These are phyloP conservation scores for Melampsora larici-populina DNA, from an alignment of 1,284 basidiomycete genomes.

Conservation along the genomic window DNA sequence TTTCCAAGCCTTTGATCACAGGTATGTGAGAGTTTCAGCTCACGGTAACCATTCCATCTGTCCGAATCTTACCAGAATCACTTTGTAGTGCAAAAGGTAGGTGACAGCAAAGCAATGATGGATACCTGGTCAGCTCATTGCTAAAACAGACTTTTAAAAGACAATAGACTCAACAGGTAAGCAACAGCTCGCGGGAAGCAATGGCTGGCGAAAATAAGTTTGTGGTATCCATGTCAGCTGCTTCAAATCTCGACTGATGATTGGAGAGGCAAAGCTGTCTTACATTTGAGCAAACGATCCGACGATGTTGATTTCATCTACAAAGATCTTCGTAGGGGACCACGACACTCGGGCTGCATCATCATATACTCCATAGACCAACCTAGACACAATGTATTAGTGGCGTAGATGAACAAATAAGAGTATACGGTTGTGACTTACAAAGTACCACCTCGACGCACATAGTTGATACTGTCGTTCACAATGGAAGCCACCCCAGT, in stretches of 20 bases:
- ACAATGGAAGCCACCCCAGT: slow-evolving; percentile 77
- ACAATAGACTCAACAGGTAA: slow-evolving; percentile 59
- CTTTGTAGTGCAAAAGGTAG: not conserved
- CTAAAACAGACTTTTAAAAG: not conserved
- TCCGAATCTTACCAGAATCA: slow-evolving; percentile 73
- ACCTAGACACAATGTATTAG: slow-evolving; percentile 59
- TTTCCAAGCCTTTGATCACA: not conserved
- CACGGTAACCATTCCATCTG: slow-evolving; percentile 68
- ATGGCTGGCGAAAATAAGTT: slow-evolving; percentile 56
- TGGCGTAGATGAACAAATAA: slow-evolving; percentile 4
- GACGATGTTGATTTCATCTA: slow-evolving; percentile 72
- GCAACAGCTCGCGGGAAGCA: slow-evolving; percentile 83
- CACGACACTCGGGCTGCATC: slow-evolving; percentile 73
- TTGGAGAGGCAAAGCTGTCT: slow-evolving; percentile 63
- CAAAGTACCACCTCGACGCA: slow-evolving; percentile 62
- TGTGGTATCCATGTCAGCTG: slow-evolving; percentile 55
- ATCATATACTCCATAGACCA: slow-evolving; percentile 64
- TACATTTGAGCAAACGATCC: slow-evolving; percentile 40
- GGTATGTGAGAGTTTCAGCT: not conserved
- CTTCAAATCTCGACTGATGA: slow-evolving; percentile 65
- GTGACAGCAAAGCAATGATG: not conserved
- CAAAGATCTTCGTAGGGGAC: slow-evolving; percentile 78
- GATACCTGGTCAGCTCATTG: not conserved
- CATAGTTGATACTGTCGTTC: slow-evolving; percentile 75
- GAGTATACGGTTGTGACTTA: not conserved